Evolutionary conservation across 2,329 filamentous ascomycete genomes (phyloP).

Genomic region (Aspergillus niger): DNA sequence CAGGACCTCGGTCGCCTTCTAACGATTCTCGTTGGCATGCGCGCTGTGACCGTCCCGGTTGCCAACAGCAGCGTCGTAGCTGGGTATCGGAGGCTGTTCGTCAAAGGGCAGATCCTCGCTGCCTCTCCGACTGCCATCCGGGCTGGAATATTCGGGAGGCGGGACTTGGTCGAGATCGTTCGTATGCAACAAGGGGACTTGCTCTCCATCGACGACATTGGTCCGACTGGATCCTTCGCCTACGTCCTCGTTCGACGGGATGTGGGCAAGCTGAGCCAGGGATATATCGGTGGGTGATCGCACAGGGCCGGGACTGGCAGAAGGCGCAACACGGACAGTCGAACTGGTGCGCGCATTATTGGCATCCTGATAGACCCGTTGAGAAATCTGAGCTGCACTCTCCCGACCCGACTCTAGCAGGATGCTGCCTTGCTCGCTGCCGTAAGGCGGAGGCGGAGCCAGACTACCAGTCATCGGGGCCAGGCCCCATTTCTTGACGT

Average conservation of each 20-base stretch:
- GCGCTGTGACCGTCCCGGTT: slow-evolving; percentile 25
- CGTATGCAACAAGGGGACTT: slow-evolving; percentile 30
- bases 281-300: slow-evolving; percentile 95
- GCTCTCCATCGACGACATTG: slow-evolving; percentile 28
- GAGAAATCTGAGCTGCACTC: slow-evolving; percentile 46
- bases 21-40: slow-evolving; percentile 1
- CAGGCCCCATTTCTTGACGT: slow-evolving; percentile 99
- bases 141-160: slow-evolving; percentile 57
- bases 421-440: slow-evolving; percentile 95
- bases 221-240: slow-evolving; percentile 68
- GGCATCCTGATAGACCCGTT: slow-evolving; percentile 52
- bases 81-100: slow-evolving; percentile 73
- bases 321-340: slow-evolving; percentile 70
- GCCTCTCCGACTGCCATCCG: slow-evolving; percentile 56
- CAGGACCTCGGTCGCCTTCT: not conserved
- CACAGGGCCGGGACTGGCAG: slow-evolving; percentile 84
- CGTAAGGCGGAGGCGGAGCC: slow-evolving; percentile 93
- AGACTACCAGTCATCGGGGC: slow-evolving; percentile 94
- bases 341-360: slow-evolving; percentile 76
- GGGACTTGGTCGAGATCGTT: slow-evolving; percentile 33
- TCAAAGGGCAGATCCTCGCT: slow-evolving; percentile 55
- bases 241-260: slow-evolving; percentile 66
- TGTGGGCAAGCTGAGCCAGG: slow-evolving; percentile 77
- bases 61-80: slow-evolving; percentile 73
- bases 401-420: slow-evolving; percentile 80